Percentiles rank a stretch among this genome's conserved stretches.
Conservation (phyloP, 306 rosid species). For the Spatholobus suberectus region DNA sequence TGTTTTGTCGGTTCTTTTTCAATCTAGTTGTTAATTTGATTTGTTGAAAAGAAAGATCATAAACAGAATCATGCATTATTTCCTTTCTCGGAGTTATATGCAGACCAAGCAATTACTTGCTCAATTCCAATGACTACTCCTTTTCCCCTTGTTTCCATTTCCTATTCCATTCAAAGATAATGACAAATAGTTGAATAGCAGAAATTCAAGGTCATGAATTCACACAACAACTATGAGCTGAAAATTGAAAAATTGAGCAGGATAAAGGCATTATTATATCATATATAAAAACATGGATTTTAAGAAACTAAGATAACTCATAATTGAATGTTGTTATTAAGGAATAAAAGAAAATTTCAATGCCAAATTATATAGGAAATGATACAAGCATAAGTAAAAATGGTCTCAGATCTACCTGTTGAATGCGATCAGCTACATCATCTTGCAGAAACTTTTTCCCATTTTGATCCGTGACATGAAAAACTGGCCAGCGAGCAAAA, state of each 20-base stretch:
- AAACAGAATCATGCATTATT: constrained; percentile 9
- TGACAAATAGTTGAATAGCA: not conserved
- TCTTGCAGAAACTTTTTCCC: constrained; percentile 80
- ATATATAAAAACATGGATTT: not conserved
- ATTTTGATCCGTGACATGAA: constrained; percentile 86
- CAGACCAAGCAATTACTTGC: not conserved
- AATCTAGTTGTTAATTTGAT: constrained; percentile 26
- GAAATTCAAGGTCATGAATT: constrained; percentile 23
- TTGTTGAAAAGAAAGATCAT: constrained; percentile 2
- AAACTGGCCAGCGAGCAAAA: constrained; percentile 53
- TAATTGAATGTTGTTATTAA: not conserved
- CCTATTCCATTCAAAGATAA: constrained; percentile 34
- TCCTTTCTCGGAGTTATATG: not conserved
- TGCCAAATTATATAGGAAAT: constrained; percentile 9
- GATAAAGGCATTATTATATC: constrained; percentile 1
- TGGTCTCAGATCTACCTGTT: constrained; percentile 66
- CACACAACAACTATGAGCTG: not conserved
- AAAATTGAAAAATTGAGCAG: constrained; percentile 26
- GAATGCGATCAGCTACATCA: constrained; percentile 85
- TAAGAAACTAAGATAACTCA: constrained; percentile 14
- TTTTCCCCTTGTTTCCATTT: not conserved
- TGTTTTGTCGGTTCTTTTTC: constrained; percentile 30
- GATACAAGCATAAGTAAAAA: constrained; percentile 10
- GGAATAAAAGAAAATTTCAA: not conserved
- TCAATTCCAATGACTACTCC: not conserved